Evolutionary conservation across 768 basidiomycete genomes (phyloP).

Genomic region (Chalciporus chontae): DNA sequence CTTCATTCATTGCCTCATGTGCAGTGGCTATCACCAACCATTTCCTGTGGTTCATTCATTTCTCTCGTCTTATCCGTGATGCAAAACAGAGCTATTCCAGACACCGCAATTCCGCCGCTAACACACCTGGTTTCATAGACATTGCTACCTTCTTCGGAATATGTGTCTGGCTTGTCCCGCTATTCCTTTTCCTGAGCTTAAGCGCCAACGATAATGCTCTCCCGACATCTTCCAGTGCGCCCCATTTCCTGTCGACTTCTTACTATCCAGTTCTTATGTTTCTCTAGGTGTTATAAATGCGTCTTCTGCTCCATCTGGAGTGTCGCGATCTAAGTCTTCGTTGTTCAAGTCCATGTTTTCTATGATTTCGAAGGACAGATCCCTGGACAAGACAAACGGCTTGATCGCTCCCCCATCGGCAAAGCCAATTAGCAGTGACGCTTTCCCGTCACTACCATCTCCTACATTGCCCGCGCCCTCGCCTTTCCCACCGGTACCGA

Average conservation of each 20-base stretch:
- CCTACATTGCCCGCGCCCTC: conserved; percentile 21
- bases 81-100: conserved; percentile 48
- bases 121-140: conserved; percentile 56
- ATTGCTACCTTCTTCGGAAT: conserved; percentile 81
- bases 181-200: conserved; percentile 93
- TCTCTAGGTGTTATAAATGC: conserved; percentile 20
- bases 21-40: conserved; percentile 83
- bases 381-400: conserved; percentile 55
- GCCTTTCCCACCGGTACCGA: conserved; percentile 26
- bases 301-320: conserved; percentile 23
- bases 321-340: conserved; percentile 51
- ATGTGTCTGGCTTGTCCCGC: conserved; percentile 85
- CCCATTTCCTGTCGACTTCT: conserved; percentile 20
- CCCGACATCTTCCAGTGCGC: conserved; percentile 64
- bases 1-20: conserved; percentile 83
- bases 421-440: conserved; percentile 3
- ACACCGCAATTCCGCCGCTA: conserved; percentile 39
- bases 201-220: conserved; percentile 97
- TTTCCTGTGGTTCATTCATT: conserved; percentile 97
- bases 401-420: conserved; percentile 67
- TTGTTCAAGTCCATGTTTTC: conserved; percentile 66
- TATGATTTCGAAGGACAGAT: conserved; percentile 37
- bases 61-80: conserved; percentile 67
- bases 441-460: conserved; percentile 28
- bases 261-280: neutral